Conservation (phyloP, 2,329 filamentous ascomycete genomes). For the Sclerotinia glacialis region DNA sequence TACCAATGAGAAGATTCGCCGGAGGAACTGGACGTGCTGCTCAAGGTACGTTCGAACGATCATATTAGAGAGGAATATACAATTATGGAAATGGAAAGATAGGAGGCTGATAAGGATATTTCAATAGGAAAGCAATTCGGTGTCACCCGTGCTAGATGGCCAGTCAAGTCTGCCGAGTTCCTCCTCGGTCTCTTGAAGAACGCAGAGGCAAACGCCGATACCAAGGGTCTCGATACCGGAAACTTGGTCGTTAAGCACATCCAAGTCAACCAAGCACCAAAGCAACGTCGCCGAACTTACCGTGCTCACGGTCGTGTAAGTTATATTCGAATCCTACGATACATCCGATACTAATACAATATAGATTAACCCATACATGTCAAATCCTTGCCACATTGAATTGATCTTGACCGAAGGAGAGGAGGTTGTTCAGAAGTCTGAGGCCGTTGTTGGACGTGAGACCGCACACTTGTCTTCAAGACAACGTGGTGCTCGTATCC, state of each 20-base stretch:
- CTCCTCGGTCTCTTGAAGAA: slow-evolving; percentile 96
- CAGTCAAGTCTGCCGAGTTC: slow-evolving; percentile 98
- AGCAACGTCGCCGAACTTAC: slow-evolving; percentile 99
- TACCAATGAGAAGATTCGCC: slow-evolving; percentile 97
- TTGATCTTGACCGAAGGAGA: slow-evolving; percentile 97
- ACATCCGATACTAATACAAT: not conserved
- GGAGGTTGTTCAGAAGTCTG: slow-evolving; percentile 91
- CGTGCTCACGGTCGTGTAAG: slow-evolving; percentile 99
- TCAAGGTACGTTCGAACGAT: slow-evolving; percentile 73
- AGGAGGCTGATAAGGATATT: slow-evolving; percentile 29
- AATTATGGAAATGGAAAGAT: not conserved
- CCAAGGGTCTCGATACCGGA: slow-evolving; percentile 95
- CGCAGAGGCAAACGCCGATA: slow-evolving; percentile 93
- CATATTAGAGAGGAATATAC: not conserved
- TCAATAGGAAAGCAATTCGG: slow-evolving; percentile 92
- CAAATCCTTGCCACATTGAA: slow-evolving; percentile 99
- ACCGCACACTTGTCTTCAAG: slow-evolving; percentile 70
- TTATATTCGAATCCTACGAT: slow-evolving; percentile 39
- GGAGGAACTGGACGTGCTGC: slow-evolving; percentile 93
- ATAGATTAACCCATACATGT: slow-evolving; percentile 99
- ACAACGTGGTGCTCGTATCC: slow-evolving; percentile 76
- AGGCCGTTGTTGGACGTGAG: slow-evolving; percentile 63
- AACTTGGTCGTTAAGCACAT: slow-evolving; percentile 99
- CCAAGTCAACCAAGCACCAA: slow-evolving; percentile 99
- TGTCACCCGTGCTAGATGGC: slow-evolving; percentile 97